Evolutionary conservation across 1,284 basidiomycete species (phyloP).

Genomic region (Pyrrhoderma lamaoense): DNA sequence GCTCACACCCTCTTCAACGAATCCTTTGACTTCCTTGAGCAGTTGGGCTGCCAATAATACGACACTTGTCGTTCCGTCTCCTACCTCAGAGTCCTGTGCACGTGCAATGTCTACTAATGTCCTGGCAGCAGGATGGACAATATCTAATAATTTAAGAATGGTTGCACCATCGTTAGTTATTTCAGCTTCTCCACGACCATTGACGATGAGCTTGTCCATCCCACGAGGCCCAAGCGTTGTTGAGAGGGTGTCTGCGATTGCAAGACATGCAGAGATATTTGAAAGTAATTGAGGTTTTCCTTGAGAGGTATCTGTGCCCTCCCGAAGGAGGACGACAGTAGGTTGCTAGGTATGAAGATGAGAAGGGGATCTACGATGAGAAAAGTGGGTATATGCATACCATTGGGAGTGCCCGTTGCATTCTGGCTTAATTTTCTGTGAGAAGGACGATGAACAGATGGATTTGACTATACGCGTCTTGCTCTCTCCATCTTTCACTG

Average conservation of each 20-base stretch:
- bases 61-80: slow-evolving; percentile 96
- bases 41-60: slow-evolving; percentile 92
- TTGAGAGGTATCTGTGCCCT: slow-evolving; percentile 96
- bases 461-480: slow-evolving; percentile 13
- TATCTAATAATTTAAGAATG: slow-evolving; percentile 93
- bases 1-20: slow-evolving; percentile 96
- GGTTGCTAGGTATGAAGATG: slow-evolving; percentile 62
- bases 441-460: background rate
- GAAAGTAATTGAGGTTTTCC: slow-evolving; percentile 91
- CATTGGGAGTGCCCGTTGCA: slow-evolving; percentile 25
- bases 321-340: slow-evolving; percentile 86
- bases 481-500: background rate
- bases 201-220: slow-evolving; percentile 97
- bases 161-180: slow-evolving; percentile 99
- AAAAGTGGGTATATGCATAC: slow-evolving; percentile 12
- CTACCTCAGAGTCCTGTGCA: slow-evolving; percentile 97
- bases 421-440: slow-evolving; percentile 13
- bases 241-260: slow-evolving; percentile 83
- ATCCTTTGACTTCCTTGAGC: slow-evolving; percentile 86
- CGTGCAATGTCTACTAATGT: slow-evolving; percentile 97
- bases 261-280: slow-evolving; percentile 93
- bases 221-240: slow-evolving; percentile 97
- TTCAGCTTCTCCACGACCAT: slow-evolving; percentile 88
- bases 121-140: slow-evolving; percentile 95
- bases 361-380: background rate